Evolutionary conservation across 2,329 filamentous ascomycete genomes (phyloP), one percentile per base, ranked within the genome.

Genomic region (Pezizomycotina sp.): DNA sequence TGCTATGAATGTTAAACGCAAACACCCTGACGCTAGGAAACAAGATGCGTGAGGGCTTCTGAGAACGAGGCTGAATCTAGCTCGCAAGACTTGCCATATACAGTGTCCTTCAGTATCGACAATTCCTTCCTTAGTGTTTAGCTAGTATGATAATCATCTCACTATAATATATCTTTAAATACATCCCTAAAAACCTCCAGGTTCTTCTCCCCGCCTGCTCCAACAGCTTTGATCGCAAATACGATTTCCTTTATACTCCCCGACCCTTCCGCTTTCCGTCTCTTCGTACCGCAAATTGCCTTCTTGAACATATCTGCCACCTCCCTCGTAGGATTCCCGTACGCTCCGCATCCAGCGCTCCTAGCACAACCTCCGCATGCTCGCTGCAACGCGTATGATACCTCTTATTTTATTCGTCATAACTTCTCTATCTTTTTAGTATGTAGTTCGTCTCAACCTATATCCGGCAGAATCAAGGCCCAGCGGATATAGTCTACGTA

Each of bases 321-420:
- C 52, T 75, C 69, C 1, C 55, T 55, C 0, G 71, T 62, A 0
- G 71, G 72, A 43, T 76, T 75, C 0, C 68, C 69, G 38, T 73
- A 71, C 0, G 68, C 68, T 2, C 71, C 71, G 42, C 70, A 74
- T 0, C 72, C 72, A 71, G 75, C 0, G 71, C 70, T 0, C 72
- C 72, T 0, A 76, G 56, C 0, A 77, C 65, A 0, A 75, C 47
- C 36, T 57, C 62, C 23, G 55, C 58, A 3, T 62, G 1, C 55
- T 49, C 6, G 58, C 52, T 2, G 61, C 58, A 4, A 74, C 63
- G 1, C 69, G 59, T 52, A 76, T 49, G 1, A 74, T 68, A 4
- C 60, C 61, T 16, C 60, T 59, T 62, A 77, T 74, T 54, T 74
- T 74, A 5, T 55, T 53, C 16, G 62, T 47, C 0, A 62, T 62